Base-by-base conservation (phyloP, 176 grass and related monocot genomes). In the Tillandsia fasciculata region DNA sequence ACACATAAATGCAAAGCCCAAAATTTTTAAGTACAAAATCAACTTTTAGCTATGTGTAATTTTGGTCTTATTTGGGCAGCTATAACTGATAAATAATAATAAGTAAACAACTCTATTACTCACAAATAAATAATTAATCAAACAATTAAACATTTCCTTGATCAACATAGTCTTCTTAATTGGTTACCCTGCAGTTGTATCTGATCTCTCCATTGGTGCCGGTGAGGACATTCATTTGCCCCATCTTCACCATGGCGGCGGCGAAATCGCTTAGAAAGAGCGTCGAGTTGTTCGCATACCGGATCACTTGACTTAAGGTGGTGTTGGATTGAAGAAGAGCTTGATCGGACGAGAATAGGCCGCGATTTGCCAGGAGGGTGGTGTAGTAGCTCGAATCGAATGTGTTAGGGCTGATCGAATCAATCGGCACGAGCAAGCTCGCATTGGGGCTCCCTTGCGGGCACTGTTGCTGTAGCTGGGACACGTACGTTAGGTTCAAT, bases 381-480 rank as follows among this genome's bases (percentile, higher is more conserved):
- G 75, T 75, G 87, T 77, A 99, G 76, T 93, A 99, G 4, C 80
- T 78, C 15, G 86, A 87, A 90, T 99, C 95, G 77, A 99, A 94
- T 12, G 67, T 22, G 63, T 81, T 77, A 1, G 87, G 87, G 9
- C 83, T 90, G 8, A 73, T 74, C 49, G 73, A 78, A 75, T 99
- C 95, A 80, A 99, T 82, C 50, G 84, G 1, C 82, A 99, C 90
- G 11, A 79, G 18, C 26, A 58, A 14, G 56, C 78, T 78, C n/a
- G 72, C 12, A 27, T 3, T 49, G 3, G 52, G 58, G 58, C 49
- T 64, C 23, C 20, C 61, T 67, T 70, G 64, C 2, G 84, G 94
- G 80, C 89, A 97, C 63, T 90, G 77, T 63, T 76, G 27, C 84
- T 53, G 76, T 65, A 97, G 71, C 64, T 78, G 78, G 26, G 84